Evolutionary conservation across 2,329 filamentous ascomycete species (phyloP).

Genomic region (Exophiala aquamarina): DNA sequence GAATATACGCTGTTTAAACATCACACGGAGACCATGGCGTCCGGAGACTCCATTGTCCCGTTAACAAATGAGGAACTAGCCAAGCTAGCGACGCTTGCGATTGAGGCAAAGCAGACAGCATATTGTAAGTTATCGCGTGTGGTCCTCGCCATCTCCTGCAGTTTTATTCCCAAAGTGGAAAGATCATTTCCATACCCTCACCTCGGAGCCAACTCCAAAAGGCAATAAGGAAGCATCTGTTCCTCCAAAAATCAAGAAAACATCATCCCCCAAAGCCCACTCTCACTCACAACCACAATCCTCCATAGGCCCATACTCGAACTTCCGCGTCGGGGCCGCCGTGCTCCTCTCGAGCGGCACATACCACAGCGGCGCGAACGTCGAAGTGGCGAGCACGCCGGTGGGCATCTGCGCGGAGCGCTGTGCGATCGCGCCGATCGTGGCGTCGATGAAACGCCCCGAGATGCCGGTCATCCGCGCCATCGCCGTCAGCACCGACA

Average conservation of each 20-base stretch:
- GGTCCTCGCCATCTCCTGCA: too few relatives aligned
- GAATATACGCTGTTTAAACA: too few relatives aligned
- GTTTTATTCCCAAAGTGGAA: too few relatives aligned
- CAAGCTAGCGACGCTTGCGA: slow-evolving; percentile 48
- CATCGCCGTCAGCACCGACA: slow-evolving; percentile 82
- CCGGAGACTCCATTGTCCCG: not conserved
- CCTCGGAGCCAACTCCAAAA: too few relatives aligned
- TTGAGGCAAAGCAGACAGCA: slow-evolving; percentile 71
- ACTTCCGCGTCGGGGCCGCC: slow-evolving; percentile 85
- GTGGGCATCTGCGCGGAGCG: slow-evolving; percentile 95
- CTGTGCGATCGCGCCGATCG: slow-evolving; percentile 79
- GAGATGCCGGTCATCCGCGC: slow-evolving; percentile 63
- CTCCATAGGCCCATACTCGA: slow-evolving; percentile 81
- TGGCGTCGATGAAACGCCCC: slow-evolving; percentile 53
- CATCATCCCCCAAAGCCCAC: not conserved
- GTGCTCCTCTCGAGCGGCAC: slow-evolving; percentile 62
- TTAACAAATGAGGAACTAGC: slow-evolving; percentile 23
- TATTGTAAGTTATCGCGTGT: slow-evolving; percentile 63
- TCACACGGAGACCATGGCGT: not conserved
- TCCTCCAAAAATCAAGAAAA: too few relatives aligned
- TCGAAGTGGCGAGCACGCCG: slow-evolving; percentile 91
- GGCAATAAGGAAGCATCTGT: too few relatives aligned
- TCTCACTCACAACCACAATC: too few relatives aligned
- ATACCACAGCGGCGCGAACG: slow-evolving; percentile 74
- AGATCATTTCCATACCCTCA: too few relatives aligned